Percentiles rank a stretch among this genome's conserved stretches.
Evolutionary conservation across 2,329 filamentous ascomycete species (phyloP).

Genomic region (Trichoderma sp.): DNA sequence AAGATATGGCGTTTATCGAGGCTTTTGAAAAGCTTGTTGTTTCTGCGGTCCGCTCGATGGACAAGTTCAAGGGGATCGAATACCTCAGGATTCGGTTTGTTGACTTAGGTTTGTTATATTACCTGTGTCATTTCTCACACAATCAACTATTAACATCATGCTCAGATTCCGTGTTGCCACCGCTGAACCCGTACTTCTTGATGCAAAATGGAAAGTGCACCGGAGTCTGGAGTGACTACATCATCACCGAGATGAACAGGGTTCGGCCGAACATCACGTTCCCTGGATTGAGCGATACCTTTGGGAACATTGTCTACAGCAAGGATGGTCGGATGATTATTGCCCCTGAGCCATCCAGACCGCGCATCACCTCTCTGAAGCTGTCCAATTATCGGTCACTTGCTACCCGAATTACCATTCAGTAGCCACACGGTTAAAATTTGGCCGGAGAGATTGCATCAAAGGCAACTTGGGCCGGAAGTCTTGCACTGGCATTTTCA

Average conservation of each 20-base stretch:
- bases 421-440: constrained; percentile 24
- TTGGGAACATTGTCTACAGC: constrained; percentile 56
- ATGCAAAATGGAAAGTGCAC: constrained; percentile 58
- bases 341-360: constrained; percentile 52
- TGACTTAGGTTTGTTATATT: constrained; percentile 55
- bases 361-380: constrained; percentile 54
- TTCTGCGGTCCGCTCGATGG: constrained; percentile 58
- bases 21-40: constrained; percentile 68
- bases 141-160: background rate
- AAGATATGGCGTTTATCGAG: constrained; percentile 67
- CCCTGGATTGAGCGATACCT: constrained; percentile 60
- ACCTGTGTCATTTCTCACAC: background rate
- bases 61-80: constrained; percentile 55
- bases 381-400: constrained; percentile 56
- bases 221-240: constrained; percentile 69
- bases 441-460: background rate
- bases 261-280: constrained; percentile 59
- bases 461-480: background rate
- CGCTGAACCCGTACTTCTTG: constrained; percentile 70
- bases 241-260: constrained; percentile 57
- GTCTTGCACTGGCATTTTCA: background rate
- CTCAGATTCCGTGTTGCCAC: constrained; percentile 64
- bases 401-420: constrained; percentile 37
- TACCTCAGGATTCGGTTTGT: constrained; percentile 71
- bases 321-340: constrained; percentile 59